Percentiles rank a stretch among this genome's conserved stretches.
phyloP scores from a whole-genome alignment of 1,284 basidiomycete genomes.

The Thecaphora thlaspeos region DNA sequence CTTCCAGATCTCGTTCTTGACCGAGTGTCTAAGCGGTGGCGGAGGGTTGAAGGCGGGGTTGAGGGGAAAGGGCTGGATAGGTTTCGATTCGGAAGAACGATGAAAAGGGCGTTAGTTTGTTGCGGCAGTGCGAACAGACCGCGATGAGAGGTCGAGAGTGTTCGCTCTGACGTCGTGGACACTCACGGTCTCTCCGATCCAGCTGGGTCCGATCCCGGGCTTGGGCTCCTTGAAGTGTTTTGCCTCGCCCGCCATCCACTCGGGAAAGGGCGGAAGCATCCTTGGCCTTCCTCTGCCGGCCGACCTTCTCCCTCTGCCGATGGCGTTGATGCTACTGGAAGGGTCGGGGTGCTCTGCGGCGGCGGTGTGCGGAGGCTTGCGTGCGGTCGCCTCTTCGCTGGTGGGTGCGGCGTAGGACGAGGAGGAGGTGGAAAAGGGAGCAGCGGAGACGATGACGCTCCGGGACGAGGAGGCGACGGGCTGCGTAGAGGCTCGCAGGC shows the following conservation, averaged over 20 bases:
- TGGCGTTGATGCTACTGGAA: conserved; percentile 2
- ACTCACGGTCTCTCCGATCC: conserved; percentile 44
- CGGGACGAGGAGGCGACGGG: conserved; percentile 26
- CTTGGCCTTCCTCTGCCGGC: conserved; percentile 24
- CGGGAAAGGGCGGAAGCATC: conserved; percentile 38
- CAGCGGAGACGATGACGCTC: conserved; percentile 9
- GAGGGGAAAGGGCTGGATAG: conserved; percentile 52
- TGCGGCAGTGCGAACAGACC: too few species aligned
- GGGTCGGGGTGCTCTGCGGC: conserved; percentile 17
- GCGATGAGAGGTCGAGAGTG: too few species aligned
- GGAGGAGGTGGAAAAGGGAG: conserved; percentile 17
- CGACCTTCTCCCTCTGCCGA: conserved; percentile 28
- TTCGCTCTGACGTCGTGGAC: too few species aligned
- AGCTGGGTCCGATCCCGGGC: conserved; percentile 48
- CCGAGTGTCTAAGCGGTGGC: conserved; percentile 40
- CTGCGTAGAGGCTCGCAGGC: background rate
- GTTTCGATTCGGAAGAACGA: too few species aligned
- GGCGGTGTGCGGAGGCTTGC: conserved; percentile 18
- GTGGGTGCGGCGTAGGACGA: conserved; percentile 11
- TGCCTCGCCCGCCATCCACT: conserved; percentile 46
- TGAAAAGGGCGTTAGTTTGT: too few species aligned
- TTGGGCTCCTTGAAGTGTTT: conserved; percentile 42
- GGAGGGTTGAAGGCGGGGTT: conserved; percentile 54
- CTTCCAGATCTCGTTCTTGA: conserved; percentile 49
- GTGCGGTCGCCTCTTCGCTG: conserved; percentile 19